Base-by-base conservation (phyloP, 2,329 filamentous ascomycete genomes). In the Talaromyces verruculosus region DNA sequence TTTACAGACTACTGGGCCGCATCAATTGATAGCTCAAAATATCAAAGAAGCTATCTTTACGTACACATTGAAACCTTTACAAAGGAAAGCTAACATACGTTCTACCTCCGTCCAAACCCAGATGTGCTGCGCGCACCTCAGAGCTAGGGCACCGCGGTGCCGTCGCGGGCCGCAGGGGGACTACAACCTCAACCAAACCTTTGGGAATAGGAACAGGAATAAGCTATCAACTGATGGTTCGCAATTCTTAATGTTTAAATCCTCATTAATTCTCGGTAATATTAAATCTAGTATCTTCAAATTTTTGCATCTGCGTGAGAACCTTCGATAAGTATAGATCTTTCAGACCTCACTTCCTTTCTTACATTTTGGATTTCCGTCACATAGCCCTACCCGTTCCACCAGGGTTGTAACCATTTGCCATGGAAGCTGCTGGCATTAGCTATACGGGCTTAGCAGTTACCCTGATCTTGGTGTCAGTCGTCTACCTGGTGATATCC, bases 121-220 rank as follows among this genome's bases (percentile, higher is more conserved):
- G 47, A 51, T 51, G 25, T n/a, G 1, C 25, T 51, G 15, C 25
- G 47, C 47, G 1, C 6, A 17, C 30, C 47, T 8, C 22, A 53
- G 25, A n/a, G 49, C 15, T 53, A 53, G 13, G 25, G 49, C 49
- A 53, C 15, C 17, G 49, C 49, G 49, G 49, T 53, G 49, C 49
- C 49, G 49, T 53, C 28, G 25, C 49, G 49, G 49, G 49, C 49
- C 49, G 49, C 49, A 33, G 49, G 28, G 47, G 28, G 28, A 53
- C 28, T 19, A 53, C 47, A 28, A 28, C 49, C 15, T 33, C 49
- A 53, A 5, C 28, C 25, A 53, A 28, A 53, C 5, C 8, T 19
- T 53, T 33, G 25, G 49, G 49, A 53, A 53, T 53, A 53, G 49
- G 49, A 53, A 53, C 15, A 53, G 49, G 25, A 53, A 53, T 19